phyloP scores from a whole-genome alignment of 352 stramenopile species.

The Globisporangium echinulatum region DNA sequence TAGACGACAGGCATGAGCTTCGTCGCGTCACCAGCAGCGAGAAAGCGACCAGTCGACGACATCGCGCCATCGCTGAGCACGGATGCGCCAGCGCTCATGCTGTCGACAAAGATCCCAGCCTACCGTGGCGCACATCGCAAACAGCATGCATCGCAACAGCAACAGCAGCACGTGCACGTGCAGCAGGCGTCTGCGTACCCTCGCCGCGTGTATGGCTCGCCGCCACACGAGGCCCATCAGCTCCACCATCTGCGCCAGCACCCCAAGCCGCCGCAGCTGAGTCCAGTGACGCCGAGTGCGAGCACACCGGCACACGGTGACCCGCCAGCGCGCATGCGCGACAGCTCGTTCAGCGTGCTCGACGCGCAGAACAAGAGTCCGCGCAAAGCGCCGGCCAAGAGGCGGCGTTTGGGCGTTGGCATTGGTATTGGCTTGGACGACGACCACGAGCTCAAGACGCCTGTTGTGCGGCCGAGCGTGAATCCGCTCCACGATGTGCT shows the following conservation, averaged over 20 bases:
- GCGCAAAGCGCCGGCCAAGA: slow-evolving; percentile 4
- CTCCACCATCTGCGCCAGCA: slow-evolving; percentile 2
- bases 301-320: slow-evolving; percentile 4
- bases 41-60: slow-evolving; percentile 13
- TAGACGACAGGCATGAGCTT: slow-evolving; percentile 3
- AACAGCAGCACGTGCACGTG: neutral
- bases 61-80: slow-evolving; percentile 6
- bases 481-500: neutral
- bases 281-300: neutral
- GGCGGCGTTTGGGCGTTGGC: neutral
- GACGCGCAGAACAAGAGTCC: slow-evolving; percentile 15
- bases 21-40: slow-evolving; percentile 1
- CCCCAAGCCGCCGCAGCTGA: slow-evolving; percentile 2
- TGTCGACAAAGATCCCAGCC: slow-evolving; percentile 3
- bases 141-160: neutral
- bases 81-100: neutral
- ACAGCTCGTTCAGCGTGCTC: slow-evolving; percentile 2
- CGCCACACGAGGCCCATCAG: neutral
- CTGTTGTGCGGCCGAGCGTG: neutral
- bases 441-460: slow-evolving; percentile 8
- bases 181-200: neutral
- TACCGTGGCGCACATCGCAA: neutral
- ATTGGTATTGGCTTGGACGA: slow-evolving; percentile 6
- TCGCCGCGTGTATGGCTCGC: slow-evolving; percentile 1
- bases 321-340: neutral